These are phyloP conservation scores for Solanum appendiculatum DNA, from an alignment of 257 asterid genomes.

Conservation along the genomic window DNA sequence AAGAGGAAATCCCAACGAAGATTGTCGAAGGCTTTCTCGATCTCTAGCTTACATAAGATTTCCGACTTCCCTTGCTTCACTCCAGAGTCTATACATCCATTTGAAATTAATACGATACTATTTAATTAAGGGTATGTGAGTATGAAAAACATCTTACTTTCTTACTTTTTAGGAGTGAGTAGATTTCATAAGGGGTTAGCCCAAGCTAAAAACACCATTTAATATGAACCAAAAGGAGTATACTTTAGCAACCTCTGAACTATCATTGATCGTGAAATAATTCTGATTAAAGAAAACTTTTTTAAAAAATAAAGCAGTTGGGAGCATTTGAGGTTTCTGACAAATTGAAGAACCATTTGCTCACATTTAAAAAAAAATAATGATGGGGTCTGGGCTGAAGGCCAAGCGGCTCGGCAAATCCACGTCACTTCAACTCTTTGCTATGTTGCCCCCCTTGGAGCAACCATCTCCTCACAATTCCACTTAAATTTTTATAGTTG, in stretches of 20 bases:
- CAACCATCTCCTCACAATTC: neutral
- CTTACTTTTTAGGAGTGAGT: neutral
- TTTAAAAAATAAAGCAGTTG: neutral
- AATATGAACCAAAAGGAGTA: neutral
- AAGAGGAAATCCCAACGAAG: neutral
- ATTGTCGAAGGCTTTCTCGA: neutral
- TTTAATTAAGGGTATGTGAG: neutral
- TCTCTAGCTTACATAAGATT: neutral
- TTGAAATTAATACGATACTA: neutral
- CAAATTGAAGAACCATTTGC: neutral
- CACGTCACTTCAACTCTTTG: neutral
- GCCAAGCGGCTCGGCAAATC: neutral
- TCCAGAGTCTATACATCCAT: neutral
- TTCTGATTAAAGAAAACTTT: neutral
- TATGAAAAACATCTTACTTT: neutral
- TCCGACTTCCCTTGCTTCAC: neutral
- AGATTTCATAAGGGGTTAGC: neutral
- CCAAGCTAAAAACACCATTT: neutral
- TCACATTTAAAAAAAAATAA: neutral
- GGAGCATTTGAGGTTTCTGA: neutral
- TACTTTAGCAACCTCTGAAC: neutral
- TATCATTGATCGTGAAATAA: neutral
- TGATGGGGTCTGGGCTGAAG: neutral
- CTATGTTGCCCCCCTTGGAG: neutral
- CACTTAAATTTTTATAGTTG: neutral